These are phyloP conservation scores for Mortierella alpina DNA, from an alignment of 192 early-diverging fungal genomes.

Conservation along the genomic window DNA sequence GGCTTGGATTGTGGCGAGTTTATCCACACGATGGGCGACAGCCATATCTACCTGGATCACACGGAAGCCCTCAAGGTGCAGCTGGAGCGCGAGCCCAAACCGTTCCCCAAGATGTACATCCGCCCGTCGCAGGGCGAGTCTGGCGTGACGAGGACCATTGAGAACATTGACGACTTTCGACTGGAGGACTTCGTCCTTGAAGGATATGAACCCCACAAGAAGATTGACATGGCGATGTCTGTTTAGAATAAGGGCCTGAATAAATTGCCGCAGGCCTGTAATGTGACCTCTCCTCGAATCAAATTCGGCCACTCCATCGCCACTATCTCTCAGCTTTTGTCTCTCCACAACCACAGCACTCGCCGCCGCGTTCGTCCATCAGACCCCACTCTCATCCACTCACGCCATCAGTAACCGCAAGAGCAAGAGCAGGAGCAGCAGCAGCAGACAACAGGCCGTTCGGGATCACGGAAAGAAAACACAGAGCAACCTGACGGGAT, in stretches of 20 bases:
- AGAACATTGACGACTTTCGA: slow-evolving; percentile 77
- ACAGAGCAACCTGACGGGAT: neutral
- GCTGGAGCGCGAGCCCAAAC: slow-evolving; percentile 76
- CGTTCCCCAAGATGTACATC: slow-evolving; percentile 85
- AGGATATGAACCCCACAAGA: slow-evolving; percentile 87
- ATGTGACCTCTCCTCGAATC: neutral
- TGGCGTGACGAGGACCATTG: slow-evolving; percentile 48
- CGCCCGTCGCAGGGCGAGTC: slow-evolving; percentile 7
- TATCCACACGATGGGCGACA: slow-evolving; percentile 94
- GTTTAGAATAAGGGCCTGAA: slow-evolving; percentile 63
- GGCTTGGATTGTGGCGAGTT: slow-evolving; percentile 85
- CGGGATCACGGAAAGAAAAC: no score
- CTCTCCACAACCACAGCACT: no score
- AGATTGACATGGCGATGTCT: slow-evolving; percentile 96
- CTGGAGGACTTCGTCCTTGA: slow-evolving; percentile 84
- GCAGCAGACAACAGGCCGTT: no score
- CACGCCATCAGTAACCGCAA: no score
- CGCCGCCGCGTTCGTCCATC: no score
- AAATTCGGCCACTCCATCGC: no score
- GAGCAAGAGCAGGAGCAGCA: no score
- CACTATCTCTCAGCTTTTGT: no score
- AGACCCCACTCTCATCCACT: no score
- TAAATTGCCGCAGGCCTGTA: neutral
- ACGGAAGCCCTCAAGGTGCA: slow-evolving; percentile 86
- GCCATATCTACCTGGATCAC: slow-evolving; percentile 95